Evolutionary conservation across 306 rosid genomes (phyloP).

Genomic region (Cicer judaicum): DNA sequence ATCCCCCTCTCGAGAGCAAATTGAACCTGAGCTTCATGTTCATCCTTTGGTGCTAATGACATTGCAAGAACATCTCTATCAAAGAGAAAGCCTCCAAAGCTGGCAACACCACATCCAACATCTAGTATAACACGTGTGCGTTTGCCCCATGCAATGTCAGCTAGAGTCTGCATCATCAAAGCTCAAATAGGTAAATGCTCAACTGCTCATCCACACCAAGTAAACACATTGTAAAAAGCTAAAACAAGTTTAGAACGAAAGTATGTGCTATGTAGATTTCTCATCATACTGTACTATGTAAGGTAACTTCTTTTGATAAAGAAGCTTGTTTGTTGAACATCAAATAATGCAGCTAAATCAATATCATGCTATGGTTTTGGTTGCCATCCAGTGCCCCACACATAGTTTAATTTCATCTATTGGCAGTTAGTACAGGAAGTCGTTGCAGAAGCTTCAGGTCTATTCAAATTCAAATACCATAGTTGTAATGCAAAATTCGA

Average conservation of each 20-base stretch:
- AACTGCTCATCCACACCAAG: slow-evolving; percentile 30
- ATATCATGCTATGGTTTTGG: not conserved
- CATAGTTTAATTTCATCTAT: not conserved
- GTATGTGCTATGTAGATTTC: not conserved
- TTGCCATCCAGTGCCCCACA: slow-evolving; percentile 15
- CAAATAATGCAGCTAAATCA: slow-evolving; percentile 10
- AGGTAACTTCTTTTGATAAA: slow-evolving; percentile 10
- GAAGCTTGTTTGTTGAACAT: slow-evolving; percentile 7
- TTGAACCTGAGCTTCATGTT: slow-evolving; percentile 99
- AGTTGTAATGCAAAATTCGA: not conserved
- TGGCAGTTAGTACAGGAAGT: slow-evolving; percentile 4
- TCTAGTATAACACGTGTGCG: slow-evolving; percentile 85
- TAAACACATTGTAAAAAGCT: slow-evolving; percentile 14
- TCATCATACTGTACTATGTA: not conserved
- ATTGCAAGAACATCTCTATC: slow-evolving; percentile 89
- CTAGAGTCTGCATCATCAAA: slow-evolving; percentile 65
- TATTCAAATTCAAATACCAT: not conserved
- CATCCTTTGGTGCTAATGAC: slow-evolving; percentile 98
- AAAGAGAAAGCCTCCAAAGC: slow-evolving; percentile 97
- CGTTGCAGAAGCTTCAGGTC: not conserved
- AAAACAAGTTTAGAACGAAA: slow-evolving; percentile 20
- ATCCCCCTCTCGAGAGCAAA: slow-evolving; percentile 99
- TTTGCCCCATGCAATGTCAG: slow-evolving; percentile 90
- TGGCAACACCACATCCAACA: slow-evolving; percentile 99
- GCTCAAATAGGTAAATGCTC: slow-evolving; percentile 32